Percentiles rank a stretch among this genome's conserved stretches.
Evolutionary conservation across 2,329 filamentous ascomycete species (phyloP).

Genomic region (Lecanosticta acicola): DNA sequence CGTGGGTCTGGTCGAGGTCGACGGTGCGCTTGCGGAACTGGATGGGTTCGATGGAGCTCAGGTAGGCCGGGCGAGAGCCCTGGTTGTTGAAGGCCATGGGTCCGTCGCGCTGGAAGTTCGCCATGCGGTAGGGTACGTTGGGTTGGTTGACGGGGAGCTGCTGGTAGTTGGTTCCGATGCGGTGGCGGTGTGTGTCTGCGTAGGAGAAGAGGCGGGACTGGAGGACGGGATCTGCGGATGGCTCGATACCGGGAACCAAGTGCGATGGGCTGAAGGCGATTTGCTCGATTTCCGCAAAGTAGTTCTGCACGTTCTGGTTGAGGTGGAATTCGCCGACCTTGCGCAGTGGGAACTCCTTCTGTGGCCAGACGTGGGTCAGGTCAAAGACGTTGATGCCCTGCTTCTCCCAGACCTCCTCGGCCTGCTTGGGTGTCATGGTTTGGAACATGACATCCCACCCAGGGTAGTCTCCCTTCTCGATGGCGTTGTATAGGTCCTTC

Average conservation of each 20-base stretch:
- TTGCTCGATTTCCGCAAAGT: constrained; percentile 64
- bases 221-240: constrained; percentile 64
- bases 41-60: constrained; percentile 49
- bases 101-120: constrained; percentile 68
- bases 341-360: constrained; percentile 48
- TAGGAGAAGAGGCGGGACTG: constrained; percentile 67
- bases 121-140: constrained; percentile 52
- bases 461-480: constrained; percentile 49
- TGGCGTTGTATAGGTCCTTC: constrained; percentile 49
- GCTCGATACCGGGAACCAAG: constrained; percentile 61
- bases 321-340: constrained; percentile 50
- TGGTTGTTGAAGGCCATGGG: constrained; percentile 64
- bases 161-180: constrained; percentile 55
- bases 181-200: constrained; percentile 58
- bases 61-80: constrained; percentile 53
- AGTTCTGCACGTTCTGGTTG: constrained; percentile 55
- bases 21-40: constrained; percentile 43
- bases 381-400: constrained; percentile 52
- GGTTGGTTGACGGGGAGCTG: constrained; percentile 52
- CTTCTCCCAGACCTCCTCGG: constrained; percentile 48
- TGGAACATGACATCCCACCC: constrained; percentile 49
- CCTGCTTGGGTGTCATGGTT: constrained; percentile 49
- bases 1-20: constrained; percentile 47
- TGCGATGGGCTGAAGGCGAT: constrained; percentile 64
- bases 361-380: constrained; percentile 51